Percentiles rank a stretch among this genome's conserved stretches.
Conservation (phyloP, 345 rosid species). For the Gossypium thurberi region DNA sequence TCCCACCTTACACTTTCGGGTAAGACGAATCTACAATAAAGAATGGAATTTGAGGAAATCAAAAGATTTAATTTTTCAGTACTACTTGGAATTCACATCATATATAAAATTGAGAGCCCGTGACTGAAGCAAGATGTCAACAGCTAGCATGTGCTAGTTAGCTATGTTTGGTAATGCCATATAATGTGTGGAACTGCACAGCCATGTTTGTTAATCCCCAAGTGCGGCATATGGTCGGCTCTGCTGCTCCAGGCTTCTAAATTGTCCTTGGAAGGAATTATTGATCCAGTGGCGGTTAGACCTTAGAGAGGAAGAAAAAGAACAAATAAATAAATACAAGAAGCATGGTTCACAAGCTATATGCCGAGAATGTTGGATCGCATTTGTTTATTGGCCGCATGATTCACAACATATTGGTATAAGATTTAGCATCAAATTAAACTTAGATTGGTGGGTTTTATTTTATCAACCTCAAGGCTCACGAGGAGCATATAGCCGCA, state of each 20-base stretch:
- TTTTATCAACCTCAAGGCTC: background rate
- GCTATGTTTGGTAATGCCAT: background rate
- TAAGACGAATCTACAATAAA: background rate
- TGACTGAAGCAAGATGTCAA: slow-evolving; percentile 1
- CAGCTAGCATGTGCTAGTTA: slow-evolving; percentile 6
- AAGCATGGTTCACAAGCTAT: background rate
- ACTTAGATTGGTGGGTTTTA: background rate
- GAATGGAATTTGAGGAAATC: background rate
- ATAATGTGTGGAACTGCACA: background rate
- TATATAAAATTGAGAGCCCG: background rate
- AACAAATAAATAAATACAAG: background rate
- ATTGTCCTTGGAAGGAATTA: background rate
- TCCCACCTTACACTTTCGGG: slow-evolving; percentile 1
- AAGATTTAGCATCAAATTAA: slow-evolving; percentile 4
- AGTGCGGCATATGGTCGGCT: slow-evolving; percentile 13
- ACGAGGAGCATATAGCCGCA: slow-evolving; percentile 1
- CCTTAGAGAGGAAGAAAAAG: background rate
- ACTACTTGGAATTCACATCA: background rate
- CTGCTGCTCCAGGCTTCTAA: background rate
- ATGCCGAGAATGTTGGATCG: background rate
- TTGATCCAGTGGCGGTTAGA: background rate
- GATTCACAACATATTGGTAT: background rate
- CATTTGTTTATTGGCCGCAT: background rate
- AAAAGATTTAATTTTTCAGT: background rate
- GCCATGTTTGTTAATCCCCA: slow-evolving; percentile 4